Evolutionary conservation across 352 stramenopile species (phyloP), one percentile per base, ranked within the genome.

Genomic region (Phytophthora fragariaefolia): DNA sequence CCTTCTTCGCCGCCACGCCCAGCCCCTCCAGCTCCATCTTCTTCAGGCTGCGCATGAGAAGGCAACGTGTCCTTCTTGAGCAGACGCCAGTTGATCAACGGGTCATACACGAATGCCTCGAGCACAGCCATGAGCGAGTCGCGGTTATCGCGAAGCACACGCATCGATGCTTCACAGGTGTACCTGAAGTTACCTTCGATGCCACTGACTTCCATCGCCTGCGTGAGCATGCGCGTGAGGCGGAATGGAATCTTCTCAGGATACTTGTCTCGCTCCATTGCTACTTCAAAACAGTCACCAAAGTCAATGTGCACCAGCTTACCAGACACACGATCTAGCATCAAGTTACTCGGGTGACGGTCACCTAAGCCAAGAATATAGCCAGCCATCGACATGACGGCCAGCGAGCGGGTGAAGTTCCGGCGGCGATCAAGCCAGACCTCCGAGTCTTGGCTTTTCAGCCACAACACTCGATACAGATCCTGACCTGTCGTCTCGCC

Each of bases 241-340:
- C 98, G 96, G 83, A 99, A 99, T n/a, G 98, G 98, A 24, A 99
- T 97, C 66, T 98, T 99, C 77, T 99, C 98, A 1, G 98, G 98
- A 70, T 99, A 99, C 79, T 99, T 99, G 52, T 99, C 97, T 43
- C 98, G 89, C 60, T 99, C 93, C 97, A 99, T 99, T 18, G 98
- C 97, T 43, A 99, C 98, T 79, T 99, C 98, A 70, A 99, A 99
- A 53, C 89, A 96, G 71, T 99, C 97, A 26, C 97, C 97, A 73
- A 99, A 99, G 66, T 99, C 97, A 66, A 99, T 99, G 76, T 99
- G 98, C 22, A 99, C 84, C 27, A 99, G 89, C 79, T 98, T 98
- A n/a, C 98, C 98, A 55, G 96, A 99, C n/a, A 98, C 80, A 66
- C 98, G 90, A 78, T 99, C 97, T 1, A 99, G 79, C 98, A 99